Base-by-base conservation (phyloP, 1,284 basidiomycete genomes). In the Puccinia novopanici region DNA sequence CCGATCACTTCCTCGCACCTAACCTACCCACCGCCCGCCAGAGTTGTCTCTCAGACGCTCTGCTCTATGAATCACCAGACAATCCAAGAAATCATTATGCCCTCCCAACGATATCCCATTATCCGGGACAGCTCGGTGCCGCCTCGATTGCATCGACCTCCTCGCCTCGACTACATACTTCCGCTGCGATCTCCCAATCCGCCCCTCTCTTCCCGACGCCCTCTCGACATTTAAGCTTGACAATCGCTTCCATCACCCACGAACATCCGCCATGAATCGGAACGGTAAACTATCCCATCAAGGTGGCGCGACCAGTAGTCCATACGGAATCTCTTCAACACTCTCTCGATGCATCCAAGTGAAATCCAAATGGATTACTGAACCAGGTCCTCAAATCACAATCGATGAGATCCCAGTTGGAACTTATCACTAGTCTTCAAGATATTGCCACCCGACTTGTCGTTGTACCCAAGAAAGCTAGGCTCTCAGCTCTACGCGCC, bases 401-500 rank as follows among this genome's bases (percentile, higher is more conserved):
- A 85, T 70, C 83, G 83, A 80, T 76, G 84, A 86, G 93, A 55
- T 94, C 92, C 65, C 94, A 95, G 90, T 93, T 94, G 79, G 90
- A 93, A 86, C 96, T 99, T 85, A 87, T 98, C 50, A 89, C 95
- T 54, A 89, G 91, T 9, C 88, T 99, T 75, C 95, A 98, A 86
- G 93, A 92, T 85, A 97, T 99, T 83, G 94, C 92, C 82, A 95
- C 96, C 84, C 90, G 94, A 70, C 88, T 99, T 55, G 87, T 99
- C 81, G 91, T 97, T 40, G 91, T 99, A 0, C 97, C 97, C 5
- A 93, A 94, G 85, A 93, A 92, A 57, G 97, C 97, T 30, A 91
- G 97, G 57, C 92, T 98, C 37, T 96, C 94, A 84, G 96, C 97
- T 22, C 88, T 99, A 63, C 89, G 97, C 84, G 97, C 97, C 30